Base-by-base conservation (phyloP, 495 filamentous ascomycete species). In the Friedmanniomyces simplex region DNA sequence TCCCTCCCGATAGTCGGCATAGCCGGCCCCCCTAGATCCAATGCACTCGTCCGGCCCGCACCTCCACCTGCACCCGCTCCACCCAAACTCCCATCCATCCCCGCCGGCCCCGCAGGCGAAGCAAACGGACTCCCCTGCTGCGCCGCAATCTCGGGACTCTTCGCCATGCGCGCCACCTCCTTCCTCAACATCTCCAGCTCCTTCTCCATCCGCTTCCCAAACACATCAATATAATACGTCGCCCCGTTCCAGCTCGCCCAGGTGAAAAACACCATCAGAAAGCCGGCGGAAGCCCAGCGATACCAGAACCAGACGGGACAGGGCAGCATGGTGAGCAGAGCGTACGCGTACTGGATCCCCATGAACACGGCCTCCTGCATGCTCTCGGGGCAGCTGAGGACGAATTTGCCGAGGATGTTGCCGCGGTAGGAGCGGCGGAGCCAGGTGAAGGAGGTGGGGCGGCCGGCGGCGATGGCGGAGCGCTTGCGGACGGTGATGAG, bases 391-490 rank as follows among this genome's bases (percentile, higher is more conserved):
- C 95, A 80, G 16, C 78, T 76, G 21, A 96, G 77, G 20, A 98
- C 89, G 52, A 94, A 60, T 62, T 83, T 85, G 26, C 93, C 93
- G 60, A 98, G 87, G 84, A 83, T 89, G 20, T 82, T 83, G 64
- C 89, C 89, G 41, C 83, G 79, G 72, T 96, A 98, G 1, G 86
- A 91, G 58, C 82, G 82, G 53, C 91, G 89, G 26, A 98, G 81
- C 94, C 94, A 98, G 57, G 94, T 97, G 70, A 95, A 98, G 49
- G 87, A 93, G 11, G 93, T 98, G 20, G 91, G 94, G 0, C 91
- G 86, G 7, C 93, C 93, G 16, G 94, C 94, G 16, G 89, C 90
- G 64, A 98, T 98, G 74, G 97, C 89, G 57, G 93, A 89, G 8
- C 87, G 83, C 8, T 90, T 85, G 22, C 93, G 83, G 41, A 96